Evolutionary conservation across 176 grass and related monocot genomes (phyloP).

Genomic region (Oryza officinalis): DNA sequence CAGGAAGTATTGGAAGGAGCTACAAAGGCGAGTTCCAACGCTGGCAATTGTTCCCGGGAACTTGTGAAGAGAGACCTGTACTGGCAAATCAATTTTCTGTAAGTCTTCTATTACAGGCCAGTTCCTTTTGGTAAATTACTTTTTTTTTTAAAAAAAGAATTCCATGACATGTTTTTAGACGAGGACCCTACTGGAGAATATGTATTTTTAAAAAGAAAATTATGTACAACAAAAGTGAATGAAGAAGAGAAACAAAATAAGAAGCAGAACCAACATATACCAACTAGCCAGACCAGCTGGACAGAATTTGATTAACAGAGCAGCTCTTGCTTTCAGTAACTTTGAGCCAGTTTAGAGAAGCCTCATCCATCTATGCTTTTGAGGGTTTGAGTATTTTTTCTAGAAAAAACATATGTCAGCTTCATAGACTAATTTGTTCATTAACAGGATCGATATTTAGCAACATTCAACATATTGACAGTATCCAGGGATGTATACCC

Average conservation of each 20-base stretch:
- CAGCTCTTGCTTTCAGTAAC: neutral
- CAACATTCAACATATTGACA: neutral
- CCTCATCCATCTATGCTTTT: too few relatives aligned
- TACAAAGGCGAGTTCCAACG: conserved; percentile 95
- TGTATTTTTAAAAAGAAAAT: neutral
- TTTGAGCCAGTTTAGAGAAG: neutral
- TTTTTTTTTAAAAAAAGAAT: neutral
- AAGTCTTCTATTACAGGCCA: conserved; percentile 40
- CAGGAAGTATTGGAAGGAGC: conserved; percentile 99
- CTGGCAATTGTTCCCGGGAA: conserved; percentile 88
- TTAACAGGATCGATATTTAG: neutral
- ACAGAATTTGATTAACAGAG: neutral
- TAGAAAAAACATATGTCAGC: neutral
- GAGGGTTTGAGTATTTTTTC: neutral
- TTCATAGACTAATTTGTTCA: neutral
- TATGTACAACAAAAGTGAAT: neutral
- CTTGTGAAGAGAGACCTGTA: conserved; percentile 78
- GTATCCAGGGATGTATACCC: neutral
- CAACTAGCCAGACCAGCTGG: neutral
- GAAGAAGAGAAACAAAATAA: neutral
- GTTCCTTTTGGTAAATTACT: conserved; percentile 8
- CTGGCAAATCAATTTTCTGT: conserved; percentile 97
- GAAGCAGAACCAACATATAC: neutral
- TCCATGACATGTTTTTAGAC: neutral
- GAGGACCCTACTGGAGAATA: neutral